Percentiles rank a stretch among this genome's conserved stretches.
phyloP scores from a whole-genome alignment of 805 yeast species.

The Pichia paraexigua region DNA sequence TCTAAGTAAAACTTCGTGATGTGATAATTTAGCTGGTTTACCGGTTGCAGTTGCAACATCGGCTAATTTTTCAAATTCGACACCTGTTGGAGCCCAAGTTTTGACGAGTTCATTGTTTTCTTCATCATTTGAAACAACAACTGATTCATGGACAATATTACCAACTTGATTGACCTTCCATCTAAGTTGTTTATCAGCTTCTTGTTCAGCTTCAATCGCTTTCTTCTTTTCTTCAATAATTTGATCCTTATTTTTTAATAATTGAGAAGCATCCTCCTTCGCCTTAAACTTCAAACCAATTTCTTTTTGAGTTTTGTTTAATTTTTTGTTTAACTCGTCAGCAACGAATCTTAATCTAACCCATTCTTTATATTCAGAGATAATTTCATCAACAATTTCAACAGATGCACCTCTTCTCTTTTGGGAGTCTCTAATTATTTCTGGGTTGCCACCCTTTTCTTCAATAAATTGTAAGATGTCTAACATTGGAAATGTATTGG shows the following conservation, averaged over 20 bases:
- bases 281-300: slow-evolving; percentile 89
- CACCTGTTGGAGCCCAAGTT: slow-evolving; percentile 77
- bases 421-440: slow-evolving; percentile 79
- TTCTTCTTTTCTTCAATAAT: slow-evolving; percentile 62
- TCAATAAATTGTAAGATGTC: slow-evolving; percentile 88
- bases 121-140: slow-evolving; percentile 81
- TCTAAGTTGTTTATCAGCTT: slow-evolving; percentile 68
- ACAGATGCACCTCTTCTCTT: slow-evolving; percentile 91
- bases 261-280: slow-evolving; percentile 87
- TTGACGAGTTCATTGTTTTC: slow-evolving; percentile 83
- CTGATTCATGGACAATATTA: slow-evolving; percentile 89
- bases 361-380: slow-evolving; percentile 88
- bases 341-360: slow-evolving; percentile 80
- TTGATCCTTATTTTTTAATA: slow-evolving; percentile 73
- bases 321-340: slow-evolving; percentile 82
- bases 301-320: slow-evolving; percentile 85
- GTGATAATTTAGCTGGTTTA: slow-evolving; percentile 72
- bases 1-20: slow-evolving; percentile 90
- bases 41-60: slow-evolving; percentile 72
- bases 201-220: slow-evolving; percentile 61
- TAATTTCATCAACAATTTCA: slow-evolving; percentile 93
- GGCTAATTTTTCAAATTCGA: slow-evolving; percentile 41
- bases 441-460: slow-evolving; percentile 97
- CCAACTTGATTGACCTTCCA: slow-evolving; percentile 85
- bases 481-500: slow-evolving; percentile 46